Evolutionary conservation across 208 protist species (phyloP).

Genomic region (Polymyxa betae): DNA sequence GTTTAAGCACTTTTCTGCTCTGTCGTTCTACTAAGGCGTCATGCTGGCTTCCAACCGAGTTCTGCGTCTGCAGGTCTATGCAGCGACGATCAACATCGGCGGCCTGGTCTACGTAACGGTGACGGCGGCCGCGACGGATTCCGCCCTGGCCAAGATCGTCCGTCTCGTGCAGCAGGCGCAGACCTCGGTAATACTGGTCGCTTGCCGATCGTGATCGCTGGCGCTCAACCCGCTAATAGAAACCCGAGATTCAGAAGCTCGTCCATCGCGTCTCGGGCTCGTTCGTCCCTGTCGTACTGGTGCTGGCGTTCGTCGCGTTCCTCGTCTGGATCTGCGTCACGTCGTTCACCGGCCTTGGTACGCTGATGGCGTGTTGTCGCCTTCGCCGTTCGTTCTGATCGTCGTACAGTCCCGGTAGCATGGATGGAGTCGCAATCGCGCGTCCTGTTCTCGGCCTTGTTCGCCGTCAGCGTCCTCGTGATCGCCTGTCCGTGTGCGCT

Average conservation of each 20-base stretch:
- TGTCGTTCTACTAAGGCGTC: too few species aligned
- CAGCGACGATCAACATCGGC: constrained; percentile 69
- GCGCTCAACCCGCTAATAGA: background rate
- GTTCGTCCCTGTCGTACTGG: constrained; percentile 90
- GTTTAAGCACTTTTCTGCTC: too few species aligned
- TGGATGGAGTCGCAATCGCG: background rate
- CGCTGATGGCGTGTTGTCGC: background rate
- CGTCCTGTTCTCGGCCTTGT: constrained; percentile 56
- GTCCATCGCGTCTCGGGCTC: constrained; percentile 81
- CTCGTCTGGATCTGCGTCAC: constrained; percentile 78
- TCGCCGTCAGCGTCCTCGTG: constrained; percentile 58
- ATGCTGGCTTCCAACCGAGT: too few species aligned
- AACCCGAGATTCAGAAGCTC: constrained; percentile 71
- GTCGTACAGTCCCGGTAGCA: background rate
- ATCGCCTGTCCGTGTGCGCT: constrained; percentile 70
- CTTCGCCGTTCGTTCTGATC: background rate
- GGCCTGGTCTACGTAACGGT: constrained; percentile 56
- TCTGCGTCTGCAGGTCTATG: background rate
- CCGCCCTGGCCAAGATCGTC: constrained; percentile 77
- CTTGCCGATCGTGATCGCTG: background rate
- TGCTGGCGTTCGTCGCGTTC: constrained; percentile 83
- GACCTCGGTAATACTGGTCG: constrained; percentile 81
- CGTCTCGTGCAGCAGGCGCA: constrained; percentile 90
- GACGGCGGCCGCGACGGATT: constrained; percentile 38
- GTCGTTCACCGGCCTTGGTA: background rate